A percentile compares a stretch with the other conserved stretches of the same genome.
Conservation (phyloP, 805 yeast species). For the Pichia cabralensis region DNA sequence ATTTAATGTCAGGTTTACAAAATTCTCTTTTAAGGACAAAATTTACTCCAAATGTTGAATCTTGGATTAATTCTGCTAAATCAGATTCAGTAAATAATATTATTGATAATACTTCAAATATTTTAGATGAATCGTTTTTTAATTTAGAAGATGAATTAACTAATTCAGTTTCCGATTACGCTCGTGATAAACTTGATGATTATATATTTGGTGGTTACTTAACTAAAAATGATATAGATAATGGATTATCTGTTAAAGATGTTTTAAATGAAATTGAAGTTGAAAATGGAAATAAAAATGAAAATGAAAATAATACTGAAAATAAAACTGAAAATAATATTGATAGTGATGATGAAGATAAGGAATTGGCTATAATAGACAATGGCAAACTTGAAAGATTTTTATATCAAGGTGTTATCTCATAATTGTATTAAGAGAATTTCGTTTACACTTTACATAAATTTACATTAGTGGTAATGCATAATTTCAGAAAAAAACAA, state of each 20-base stretch:
- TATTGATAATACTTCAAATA: neutral
- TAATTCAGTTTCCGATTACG: conserved; percentile 54
- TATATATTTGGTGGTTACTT: conserved; percentile 55
- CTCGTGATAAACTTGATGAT: conserved; percentile 42
- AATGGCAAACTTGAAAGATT: conserved; percentile 31
- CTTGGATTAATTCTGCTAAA: conserved; percentile 45
- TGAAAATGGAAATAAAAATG: too few relatives aligned
- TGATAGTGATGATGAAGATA: conserved; percentile 1
- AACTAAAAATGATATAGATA: conserved; percentile 38
- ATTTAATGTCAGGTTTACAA: conserved; percentile 74
- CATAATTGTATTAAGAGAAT: too few relatives aligned
- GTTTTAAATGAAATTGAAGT: conserved; percentile 4
- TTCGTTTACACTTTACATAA: neutral
- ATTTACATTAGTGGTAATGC: neutral
- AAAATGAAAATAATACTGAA: too few relatives aligned
- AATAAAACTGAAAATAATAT: too few relatives aligned
- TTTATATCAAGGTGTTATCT: conserved; percentile 43
- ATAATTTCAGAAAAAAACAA: too few relatives aligned
- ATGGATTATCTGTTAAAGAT: conserved; percentile 17
- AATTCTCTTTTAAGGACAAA: conserved; percentile 83
- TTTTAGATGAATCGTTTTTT: neutral
- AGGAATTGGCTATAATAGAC: neutral
- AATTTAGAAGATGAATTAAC: conserved; percentile 42
- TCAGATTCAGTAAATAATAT: neutral
- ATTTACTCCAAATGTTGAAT: conserved; percentile 80